Conservation (phyloP, 2,329 filamentous ascomycete genomes). For the Ascomycota sp. region DNA sequence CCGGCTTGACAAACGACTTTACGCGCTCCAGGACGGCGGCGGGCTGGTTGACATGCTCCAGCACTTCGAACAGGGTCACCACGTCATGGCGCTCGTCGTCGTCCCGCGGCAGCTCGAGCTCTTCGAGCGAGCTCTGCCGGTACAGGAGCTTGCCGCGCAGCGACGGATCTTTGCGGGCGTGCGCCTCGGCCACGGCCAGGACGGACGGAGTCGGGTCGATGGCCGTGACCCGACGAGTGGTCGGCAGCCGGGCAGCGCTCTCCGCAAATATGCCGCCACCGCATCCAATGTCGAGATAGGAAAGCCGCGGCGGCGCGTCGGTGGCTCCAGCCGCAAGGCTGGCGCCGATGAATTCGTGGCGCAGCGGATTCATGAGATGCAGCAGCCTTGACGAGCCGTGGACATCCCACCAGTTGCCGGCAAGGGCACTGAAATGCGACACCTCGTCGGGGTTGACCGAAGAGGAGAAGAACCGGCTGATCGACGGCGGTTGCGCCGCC, state of each 20-base stretch:
- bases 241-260: slow-evolving; percentile 46
- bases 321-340: slow-evolving; percentile 35
- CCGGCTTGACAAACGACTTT: slow-evolving; percentile 58
- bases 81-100: slow-evolving; percentile 42
- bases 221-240: slow-evolving; percentile 42
- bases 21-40: slow-evolving; percentile 50
- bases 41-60: slow-evolving; percentile 72
- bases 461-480: slow-evolving; percentile 20
- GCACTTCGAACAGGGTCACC: slow-evolving; percentile 76
- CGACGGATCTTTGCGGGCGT: slow-evolving; percentile 51
- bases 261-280: slow-evolving; percentile 94
- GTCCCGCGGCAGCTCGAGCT: slow-evolving; percentile 23
- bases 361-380: slow-evolving; percentile 93
- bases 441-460: slow-evolving; percentile 78
- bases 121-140: slow-evolving; percentile 54
- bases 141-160: slow-evolving; percentile 46
- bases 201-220: slow-evolving; percentile 60
- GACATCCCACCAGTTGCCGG: slow-evolving; percentile 91
- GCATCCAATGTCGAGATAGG: slow-evolving; percentile 81
- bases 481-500: not conserved
- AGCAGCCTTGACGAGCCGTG: slow-evolving; percentile 78
- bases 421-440: slow-evolving; percentile 82
- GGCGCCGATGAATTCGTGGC: slow-evolving; percentile 68
- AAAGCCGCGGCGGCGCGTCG: slow-evolving; percentile 22
- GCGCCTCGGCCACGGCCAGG: slow-evolving; percentile 49